A percentile compares a stretch with the other conserved stretches of the same genome.
phyloP scores from a whole-genome alignment of 1,284 basidiomycete species.

The Sanghuangporus sanghuang region DNA sequence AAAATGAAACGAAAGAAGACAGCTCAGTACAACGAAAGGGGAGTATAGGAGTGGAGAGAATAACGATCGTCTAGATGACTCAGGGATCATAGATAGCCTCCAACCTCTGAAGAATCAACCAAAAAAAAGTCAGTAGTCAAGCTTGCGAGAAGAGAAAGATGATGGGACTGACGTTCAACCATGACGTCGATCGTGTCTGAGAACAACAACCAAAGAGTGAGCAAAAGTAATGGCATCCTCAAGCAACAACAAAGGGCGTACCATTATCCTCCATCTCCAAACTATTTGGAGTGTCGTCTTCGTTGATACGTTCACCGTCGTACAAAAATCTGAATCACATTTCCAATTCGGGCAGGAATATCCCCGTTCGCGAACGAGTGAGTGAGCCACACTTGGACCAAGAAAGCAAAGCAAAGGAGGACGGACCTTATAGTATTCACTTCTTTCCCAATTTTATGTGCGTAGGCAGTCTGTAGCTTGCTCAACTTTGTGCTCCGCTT shows the following conservation, averaged over 20 bases:
- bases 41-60: neutral
- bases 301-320: constrained; percentile 77
- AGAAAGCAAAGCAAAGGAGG: neutral
- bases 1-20: neutral
- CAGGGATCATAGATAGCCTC: constrained; percentile 21
- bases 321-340: constrained; percentile 67
- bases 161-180: constrained; percentile 74
- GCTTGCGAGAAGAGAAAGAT: constrained; percentile 22
- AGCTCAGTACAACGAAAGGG: neutral
- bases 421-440: constrained; percentile 78
- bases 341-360: neutral
- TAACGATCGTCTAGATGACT: neutral
- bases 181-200: constrained; percentile 86
- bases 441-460: constrained; percentile 90
- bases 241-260: constrained; percentile 28
- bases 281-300: constrained; percentile 79
- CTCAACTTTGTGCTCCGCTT: constrained; percentile 91
- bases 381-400: neutral
- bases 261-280: constrained; percentile 87
- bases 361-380: neutral
- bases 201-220: constrained; percentile 12
- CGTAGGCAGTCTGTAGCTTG: constrained; percentile 93
- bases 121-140: neutral
- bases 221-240: neutral
- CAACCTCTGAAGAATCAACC: constrained; percentile 28